Conservation (phyloP, 2,329 filamentous ascomycete species). For the Davidsoniella virescens region DNA sequence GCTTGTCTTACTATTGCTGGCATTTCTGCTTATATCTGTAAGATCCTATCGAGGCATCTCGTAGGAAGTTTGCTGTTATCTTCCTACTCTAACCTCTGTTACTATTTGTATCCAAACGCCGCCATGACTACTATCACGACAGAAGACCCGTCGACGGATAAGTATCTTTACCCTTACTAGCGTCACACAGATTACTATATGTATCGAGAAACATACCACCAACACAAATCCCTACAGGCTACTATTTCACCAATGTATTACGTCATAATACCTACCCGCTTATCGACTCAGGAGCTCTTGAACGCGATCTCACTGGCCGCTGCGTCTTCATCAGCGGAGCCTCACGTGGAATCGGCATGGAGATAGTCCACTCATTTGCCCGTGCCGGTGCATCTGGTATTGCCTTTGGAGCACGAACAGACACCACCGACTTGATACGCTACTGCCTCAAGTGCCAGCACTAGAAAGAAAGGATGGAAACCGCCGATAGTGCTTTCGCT, state of each 20-base stretch:
- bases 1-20: too few relatives aligned
- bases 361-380: constrained; percentile 39
- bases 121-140: neutral
- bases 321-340: constrained; percentile 37
- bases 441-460: too few relatives aligned
- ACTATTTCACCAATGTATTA: constrained; percentile 18
- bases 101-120: neutral
- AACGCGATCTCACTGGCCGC: constrained; percentile 22
- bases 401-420: constrained; percentile 35
- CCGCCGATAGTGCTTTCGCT: constrained; percentile 26
- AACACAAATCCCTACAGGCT: constrained; percentile 8
- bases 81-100: too few relatives aligned
- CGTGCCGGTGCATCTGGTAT: constrained; percentile 35
- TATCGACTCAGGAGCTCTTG: constrained; percentile 26
- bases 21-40: too few relatives aligned
- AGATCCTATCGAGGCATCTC: too few relatives aligned
- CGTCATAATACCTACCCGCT: constrained; percentile 36
- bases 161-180: neutral
- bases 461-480: neutral
- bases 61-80: too few relatives aligned
- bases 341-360: constrained; percentile 36
- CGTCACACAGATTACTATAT: neutral
- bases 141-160: constrained; percentile 5
- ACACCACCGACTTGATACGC: constrained; percentile 20
- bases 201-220: neutral